Evolutionary conservation across 139 green algal genomes (phyloP).

Genomic region (Tetradesmus obliquus): DNA sequence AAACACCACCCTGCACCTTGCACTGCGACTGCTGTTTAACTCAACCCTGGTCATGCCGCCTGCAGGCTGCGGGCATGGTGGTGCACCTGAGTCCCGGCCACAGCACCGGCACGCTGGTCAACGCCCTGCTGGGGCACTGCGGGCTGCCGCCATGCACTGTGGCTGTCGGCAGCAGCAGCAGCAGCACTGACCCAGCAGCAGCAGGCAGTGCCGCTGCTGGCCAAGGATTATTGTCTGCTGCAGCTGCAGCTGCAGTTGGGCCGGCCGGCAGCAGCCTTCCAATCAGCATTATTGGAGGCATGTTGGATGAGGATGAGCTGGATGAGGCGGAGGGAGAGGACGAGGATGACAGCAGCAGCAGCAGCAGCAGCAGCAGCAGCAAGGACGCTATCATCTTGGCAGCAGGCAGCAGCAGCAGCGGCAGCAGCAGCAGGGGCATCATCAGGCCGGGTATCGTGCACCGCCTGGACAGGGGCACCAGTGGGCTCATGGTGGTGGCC

Average conservation of each 20-base stretch:
- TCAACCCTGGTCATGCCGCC: background rate
- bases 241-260: background rate
- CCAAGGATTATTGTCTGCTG: slow-evolving; percentile 25
- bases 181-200: slow-evolving; percentile 13
- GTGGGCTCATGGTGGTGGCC: slow-evolving; percentile 93
- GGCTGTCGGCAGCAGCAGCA: slow-evolving; percentile 18
- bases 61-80: slow-evolving; percentile 87
- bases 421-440: slow-evolving; percentile 33
- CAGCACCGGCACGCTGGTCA: slow-evolving; percentile 94
- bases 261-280: background rate
- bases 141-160: slow-evolving; percentile 62
- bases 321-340: slow-evolving; percentile 21
- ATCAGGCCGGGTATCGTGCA: slow-evolving; percentile 98
- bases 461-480: slow-evolving; percentile 95
- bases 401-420: slow-evolving; percentile 16
- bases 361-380: slow-evolving; percentile 59
- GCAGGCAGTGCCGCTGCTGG: background rate
- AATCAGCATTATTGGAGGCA: background rate
- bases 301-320: slow-evolving; percentile 4
- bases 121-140: slow-evolving; percentile 95
- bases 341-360: slow-evolving; percentile 44
- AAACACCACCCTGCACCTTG: too few species aligned
- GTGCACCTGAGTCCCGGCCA: slow-evolving; percentile 88
- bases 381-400: background rate
- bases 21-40: too few species aligned